These are phyloP conservation scores for Dorcoceras hygrometricum DNA, from an alignment of 257 asterid species.

Conservation along the genomic window DNA sequence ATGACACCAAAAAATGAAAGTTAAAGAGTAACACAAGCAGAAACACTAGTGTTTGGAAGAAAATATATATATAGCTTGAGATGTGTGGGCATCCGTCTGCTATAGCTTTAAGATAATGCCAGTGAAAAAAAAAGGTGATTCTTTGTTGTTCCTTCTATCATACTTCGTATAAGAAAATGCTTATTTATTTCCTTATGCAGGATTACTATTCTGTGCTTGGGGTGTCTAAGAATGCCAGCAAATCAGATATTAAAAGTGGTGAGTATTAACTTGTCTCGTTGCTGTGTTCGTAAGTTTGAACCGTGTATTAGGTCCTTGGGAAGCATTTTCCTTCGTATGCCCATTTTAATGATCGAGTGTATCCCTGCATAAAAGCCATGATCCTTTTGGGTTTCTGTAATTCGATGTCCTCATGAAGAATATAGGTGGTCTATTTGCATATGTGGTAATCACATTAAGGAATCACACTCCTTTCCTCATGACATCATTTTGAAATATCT, in stretches of 20 bases:
- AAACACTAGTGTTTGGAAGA: background rate
- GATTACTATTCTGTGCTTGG: slow-evolving; percentile 92
- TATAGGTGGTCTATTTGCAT: slow-evolving; percentile 20
- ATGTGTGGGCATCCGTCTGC: background rate
- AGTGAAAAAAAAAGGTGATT: background rate
- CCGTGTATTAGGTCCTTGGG: slow-evolving; percentile 8
- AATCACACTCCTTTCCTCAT: background rate
- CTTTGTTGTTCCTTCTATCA: slow-evolving; percentile 7
- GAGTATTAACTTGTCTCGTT: slow-evolving; percentile 29
- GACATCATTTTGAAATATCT: background rate
- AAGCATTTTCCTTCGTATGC: background rate
- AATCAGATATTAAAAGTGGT: slow-evolving; percentile 92
- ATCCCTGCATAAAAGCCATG: background rate
- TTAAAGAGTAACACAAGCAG: background rate
- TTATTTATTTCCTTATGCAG: slow-evolving; percentile 38
- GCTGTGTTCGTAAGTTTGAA: background rate
- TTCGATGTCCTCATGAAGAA: background rate
- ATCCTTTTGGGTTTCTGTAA: background rate
- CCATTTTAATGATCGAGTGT: slow-evolving; percentile 1
- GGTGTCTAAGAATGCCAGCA: slow-evolving; percentile 76
- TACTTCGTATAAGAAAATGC: slow-evolving; percentile 13
- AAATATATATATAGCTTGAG: background rate
- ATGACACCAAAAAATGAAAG: background rate
- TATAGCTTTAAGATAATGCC: slow-evolving; percentile 14
- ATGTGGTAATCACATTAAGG: background rate